Conservation (phyloP, 2,329 filamentous ascomycete species). For the Aureobasidium sp. region DNA sequence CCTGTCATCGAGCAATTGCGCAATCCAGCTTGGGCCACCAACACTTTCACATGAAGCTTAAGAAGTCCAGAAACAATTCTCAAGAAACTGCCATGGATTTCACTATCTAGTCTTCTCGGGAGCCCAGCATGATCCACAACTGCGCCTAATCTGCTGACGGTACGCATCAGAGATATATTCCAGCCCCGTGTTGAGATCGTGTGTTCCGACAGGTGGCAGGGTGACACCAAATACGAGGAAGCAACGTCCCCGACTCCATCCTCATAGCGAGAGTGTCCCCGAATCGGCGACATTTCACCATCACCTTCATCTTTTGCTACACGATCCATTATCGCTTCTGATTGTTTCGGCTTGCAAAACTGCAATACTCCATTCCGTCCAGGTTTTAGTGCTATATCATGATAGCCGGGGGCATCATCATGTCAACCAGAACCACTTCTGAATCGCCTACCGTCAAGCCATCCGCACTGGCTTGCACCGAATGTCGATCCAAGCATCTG, state of each 20-base stretch:
- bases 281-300: constrained; percentile 7
- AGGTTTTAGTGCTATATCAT: neutral
- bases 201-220: neutral
- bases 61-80: neutral
- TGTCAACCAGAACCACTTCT: neutral
- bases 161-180: too few species aligned
- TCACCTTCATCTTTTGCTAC: neutral
- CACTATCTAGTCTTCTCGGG: too few species aligned
- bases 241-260: neutral
- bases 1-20: neutral
- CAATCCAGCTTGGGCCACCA: neutral
- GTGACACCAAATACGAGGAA: neutral
- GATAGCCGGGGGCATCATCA: neutral
- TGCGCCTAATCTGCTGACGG: too few species aligned
- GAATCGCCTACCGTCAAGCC: neutral
- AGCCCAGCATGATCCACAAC: too few species aligned
- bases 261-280: neutral
- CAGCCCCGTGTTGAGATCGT: neutral
- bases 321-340: neutral
- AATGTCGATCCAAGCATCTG: constrained; percentile 54
- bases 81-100: neutral
- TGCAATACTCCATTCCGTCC: too few species aligned
- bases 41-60: neutral
- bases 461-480: constrained; percentile 26
- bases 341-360: neutral